Percentiles rank a stretch among this genome's conserved stretches.
Conservation (phyloP, 345 rosid species). For the Passiflora organensis region DNA sequence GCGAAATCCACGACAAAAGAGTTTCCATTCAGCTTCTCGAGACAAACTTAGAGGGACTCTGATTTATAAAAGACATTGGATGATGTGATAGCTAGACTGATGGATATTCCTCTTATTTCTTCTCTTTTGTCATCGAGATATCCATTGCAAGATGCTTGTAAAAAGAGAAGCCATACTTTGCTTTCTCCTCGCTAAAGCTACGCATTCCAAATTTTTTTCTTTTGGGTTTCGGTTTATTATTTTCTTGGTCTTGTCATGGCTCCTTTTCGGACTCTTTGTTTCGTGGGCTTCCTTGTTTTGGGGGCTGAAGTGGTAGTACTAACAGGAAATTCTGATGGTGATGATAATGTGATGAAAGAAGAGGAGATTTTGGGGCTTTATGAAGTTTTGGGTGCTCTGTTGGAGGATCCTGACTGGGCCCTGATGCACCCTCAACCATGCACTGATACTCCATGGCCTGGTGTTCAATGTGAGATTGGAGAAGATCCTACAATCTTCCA, state of each 20-base stretch:
- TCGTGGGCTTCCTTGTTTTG: constrained; percentile 29
- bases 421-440: constrained; percentile 39
- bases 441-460: constrained; percentile 52
- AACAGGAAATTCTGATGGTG: constrained; percentile 8
- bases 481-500: constrained; percentile 30
- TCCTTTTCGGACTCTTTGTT: constrained; percentile 14
- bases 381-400: constrained; percentile 31
- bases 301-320: constrained; percentile 17
- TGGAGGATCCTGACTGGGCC: constrained; percentile 39
- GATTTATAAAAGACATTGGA: no score
- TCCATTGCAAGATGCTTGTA: background rate
- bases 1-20: background rate
- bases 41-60: no score
- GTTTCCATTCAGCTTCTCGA: constrained; percentile 8
- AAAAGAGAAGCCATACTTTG: background rate
- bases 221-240: background rate
- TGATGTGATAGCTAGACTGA: constrained; percentile 1
- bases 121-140: background rate
- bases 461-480: constrained; percentile 38
- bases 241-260: constrained; percentile 21
- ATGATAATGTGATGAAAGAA: constrained; percentile 22
- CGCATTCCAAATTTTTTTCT: no score
- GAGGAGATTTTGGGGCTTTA: constrained; percentile 35
- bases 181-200: no score
- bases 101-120: constrained; percentile 9